Conservation (phyloP, 1,284 basidiomycete species). For the Rhizoctonia solani region DNA sequence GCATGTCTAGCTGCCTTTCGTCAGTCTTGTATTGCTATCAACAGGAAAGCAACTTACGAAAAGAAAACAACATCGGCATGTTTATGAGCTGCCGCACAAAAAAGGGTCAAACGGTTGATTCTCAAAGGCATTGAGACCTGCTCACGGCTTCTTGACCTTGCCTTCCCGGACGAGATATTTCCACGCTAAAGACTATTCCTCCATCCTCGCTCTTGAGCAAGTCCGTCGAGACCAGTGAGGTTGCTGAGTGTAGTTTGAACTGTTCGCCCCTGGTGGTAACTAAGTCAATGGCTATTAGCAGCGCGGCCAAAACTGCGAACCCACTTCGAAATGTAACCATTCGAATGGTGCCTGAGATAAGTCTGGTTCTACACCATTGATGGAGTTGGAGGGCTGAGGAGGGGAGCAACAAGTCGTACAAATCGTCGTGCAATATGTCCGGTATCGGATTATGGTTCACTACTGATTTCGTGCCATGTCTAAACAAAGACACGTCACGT, state of each 20-base stretch:
- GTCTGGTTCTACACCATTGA: constrained; percentile 15
- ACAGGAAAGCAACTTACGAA: constrained; percentile 41
- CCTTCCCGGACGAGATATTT: constrained; percentile 67
- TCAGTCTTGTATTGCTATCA: constrained; percentile 6
- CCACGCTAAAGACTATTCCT: constrained; percentile 73
- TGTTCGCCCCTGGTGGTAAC: constrained; percentile 31
- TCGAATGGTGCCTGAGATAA: constrained; percentile 61
- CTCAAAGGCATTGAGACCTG: constrained; percentile 40
- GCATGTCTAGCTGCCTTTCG: constrained; percentile 54
- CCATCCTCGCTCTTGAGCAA: constrained; percentile 79
- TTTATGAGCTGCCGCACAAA: constrained; percentile 64
- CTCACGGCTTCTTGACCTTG: constrained; percentile 77
- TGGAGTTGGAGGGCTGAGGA: constrained; percentile 50
- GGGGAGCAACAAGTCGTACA: constrained; percentile 70
- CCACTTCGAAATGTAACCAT: constrained; percentile 79
- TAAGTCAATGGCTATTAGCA: not conserved
- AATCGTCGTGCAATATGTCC: constrained; percentile 81
- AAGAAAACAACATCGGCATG: constrained; percentile 77
- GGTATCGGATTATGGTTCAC: constrained; percentile 84
- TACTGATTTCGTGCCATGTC: constrained; percentile 60
- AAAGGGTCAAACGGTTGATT: constrained; percentile 27
- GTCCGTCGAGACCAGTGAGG: constrained; percentile 72
- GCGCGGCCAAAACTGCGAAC: constrained; percentile 69
- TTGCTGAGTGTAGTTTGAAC: constrained; percentile 58
- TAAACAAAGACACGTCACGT: constrained; percentile 42